phyloP scores from a whole-genome alignment of 139 green algal species.

The Tetraselmis striata region DNA sequence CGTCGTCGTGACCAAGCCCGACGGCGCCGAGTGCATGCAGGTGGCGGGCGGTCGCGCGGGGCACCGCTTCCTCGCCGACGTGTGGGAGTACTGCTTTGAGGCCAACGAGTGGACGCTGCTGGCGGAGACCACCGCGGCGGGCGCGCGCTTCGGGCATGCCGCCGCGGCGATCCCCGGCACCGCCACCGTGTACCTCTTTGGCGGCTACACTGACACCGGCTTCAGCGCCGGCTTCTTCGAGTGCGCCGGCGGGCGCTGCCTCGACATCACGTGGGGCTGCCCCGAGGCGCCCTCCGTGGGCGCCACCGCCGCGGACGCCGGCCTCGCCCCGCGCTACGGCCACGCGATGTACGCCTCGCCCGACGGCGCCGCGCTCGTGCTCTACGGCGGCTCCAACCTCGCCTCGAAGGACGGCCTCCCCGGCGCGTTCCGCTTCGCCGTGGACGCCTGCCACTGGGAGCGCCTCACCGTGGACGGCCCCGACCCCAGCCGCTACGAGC shows the following conservation, averaged over 20 bases:
- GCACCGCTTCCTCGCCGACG: slow-evolving; percentile 4
- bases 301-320: not conserved
- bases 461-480: not conserved
- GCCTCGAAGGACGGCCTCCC: not conserved
- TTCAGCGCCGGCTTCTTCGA: slow-evolving; percentile 14
- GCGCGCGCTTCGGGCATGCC: slow-evolving; percentile 12
- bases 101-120: slow-evolving; percentile 6
- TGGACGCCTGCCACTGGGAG: slow-evolving; percentile 5
- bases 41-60: slow-evolving; percentile 12
- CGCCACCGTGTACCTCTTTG: slow-evolving; percentile 13
- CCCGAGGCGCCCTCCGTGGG: not conserved
- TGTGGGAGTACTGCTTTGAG: slow-evolving; percentile 17
- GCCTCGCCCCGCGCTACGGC: slow-evolving; percentile 4
- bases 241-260: not conserved
- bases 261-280: not conserved
- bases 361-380: not conserved
- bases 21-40: slow-evolving; percentile 8
- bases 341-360: not conserved
- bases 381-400: slow-evolving; percentile 15
- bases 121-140: not conserved
- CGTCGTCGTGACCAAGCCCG: slow-evolving; percentile 4
- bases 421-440: slow-evolving; percentile 8
- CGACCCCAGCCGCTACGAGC: slow-evolving; percentile 2
- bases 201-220: slow-evolving; percentile 19
- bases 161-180: not conserved